Percentiles rank a stretch among this genome's conserved stretches.
phyloP scores from a whole-genome alignment of 352 stramenopile genomes.

The Pythium angustatum region DNA sequence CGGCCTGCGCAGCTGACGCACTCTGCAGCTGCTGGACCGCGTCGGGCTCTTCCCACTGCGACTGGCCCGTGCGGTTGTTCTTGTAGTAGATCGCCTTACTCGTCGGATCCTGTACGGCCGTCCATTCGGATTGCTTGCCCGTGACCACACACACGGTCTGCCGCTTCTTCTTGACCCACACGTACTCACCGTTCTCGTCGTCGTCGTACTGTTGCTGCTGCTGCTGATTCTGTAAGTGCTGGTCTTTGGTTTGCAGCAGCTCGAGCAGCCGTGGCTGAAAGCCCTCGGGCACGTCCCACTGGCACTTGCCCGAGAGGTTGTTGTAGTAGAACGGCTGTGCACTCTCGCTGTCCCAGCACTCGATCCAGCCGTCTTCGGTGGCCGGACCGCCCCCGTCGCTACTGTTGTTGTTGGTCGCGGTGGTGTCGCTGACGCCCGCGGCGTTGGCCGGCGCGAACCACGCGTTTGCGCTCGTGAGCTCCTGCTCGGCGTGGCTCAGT shows the following conservation, averaged over 20 bases:
- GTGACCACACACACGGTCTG: slow-evolving; percentile 68
- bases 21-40: slow-evolving; percentile 56
- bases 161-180: slow-evolving; percentile 79
- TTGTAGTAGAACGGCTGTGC: slow-evolving; percentile 70
- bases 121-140: slow-evolving; percentile 59
- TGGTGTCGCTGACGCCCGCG: slow-evolving; percentile 11
- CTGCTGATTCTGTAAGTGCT: slow-evolving; percentile 31
- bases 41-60: slow-evolving; percentile 70
- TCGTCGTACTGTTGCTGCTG: slow-evolving; percentile 40
- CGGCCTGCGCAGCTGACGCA: slow-evolving; percentile 45
- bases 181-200: slow-evolving; percentile 53
- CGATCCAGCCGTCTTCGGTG: slow-evolving; percentile 41
- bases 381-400: neutral
- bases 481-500: slow-evolving; percentile 43
- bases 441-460: slow-evolving; percentile 63
- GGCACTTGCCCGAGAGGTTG: slow-evolving; percentile 68
- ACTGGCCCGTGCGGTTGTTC: slow-evolving; percentile 64
- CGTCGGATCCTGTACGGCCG: slow-evolving; percentile 53
- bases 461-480: slow-evolving; percentile 39
- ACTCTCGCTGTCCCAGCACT: slow-evolving; percentile 66
- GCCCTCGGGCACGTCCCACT: slow-evolving; percentile 54
- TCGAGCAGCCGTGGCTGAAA: slow-evolving; percentile 33
- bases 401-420: slow-evolving; percentile 16
- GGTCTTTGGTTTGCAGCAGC: slow-evolving; percentile 20
- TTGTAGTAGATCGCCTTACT: slow-evolving; percentile 74